Evolutionary conservation across 2,329 filamentous ascomycete species (phyloP).

Genomic region (Colletotrichum sp.): DNA sequence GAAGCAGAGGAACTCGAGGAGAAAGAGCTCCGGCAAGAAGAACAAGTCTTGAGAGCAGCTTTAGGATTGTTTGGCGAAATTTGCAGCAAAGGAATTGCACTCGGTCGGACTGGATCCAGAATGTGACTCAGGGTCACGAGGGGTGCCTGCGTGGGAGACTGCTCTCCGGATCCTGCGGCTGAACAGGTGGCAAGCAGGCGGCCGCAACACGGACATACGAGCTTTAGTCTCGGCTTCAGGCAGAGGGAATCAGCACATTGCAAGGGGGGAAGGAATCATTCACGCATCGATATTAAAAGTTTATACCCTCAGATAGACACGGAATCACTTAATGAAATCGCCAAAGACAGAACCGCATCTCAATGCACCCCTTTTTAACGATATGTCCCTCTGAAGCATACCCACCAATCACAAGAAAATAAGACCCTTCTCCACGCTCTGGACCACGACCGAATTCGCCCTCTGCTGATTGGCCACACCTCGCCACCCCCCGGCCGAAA

Average conservation of each 20-base stretch:
- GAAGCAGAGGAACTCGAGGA: conserved; percentile 32
- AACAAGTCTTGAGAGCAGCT: background rate
- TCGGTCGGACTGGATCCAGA: background rate
- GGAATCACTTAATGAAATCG: background rate
- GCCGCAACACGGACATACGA: background rate
- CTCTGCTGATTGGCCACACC: conserved; percentile 5
- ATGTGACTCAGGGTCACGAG: background rate
- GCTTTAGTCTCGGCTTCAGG: background rate
- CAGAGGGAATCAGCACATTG: background rate
- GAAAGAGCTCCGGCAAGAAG: conserved; percentile 24
- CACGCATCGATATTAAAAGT: conserved; percentile 5
- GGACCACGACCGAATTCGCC: conserved; percentile 6
- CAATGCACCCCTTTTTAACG: background rate
- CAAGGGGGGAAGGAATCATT: background rate
- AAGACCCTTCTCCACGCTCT: background rate
- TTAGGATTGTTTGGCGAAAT: background rate
- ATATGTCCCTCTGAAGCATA: background rate
- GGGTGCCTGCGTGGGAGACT: background rate
- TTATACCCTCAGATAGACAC: background rate
- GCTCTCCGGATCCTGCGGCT: background rate
- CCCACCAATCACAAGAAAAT: background rate
- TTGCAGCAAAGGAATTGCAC: background rate
- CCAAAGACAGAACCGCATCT: background rate
- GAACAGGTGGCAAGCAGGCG: background rate
- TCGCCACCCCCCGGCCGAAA: conserved; percentile 2